Evolutionary conservation across 140 eudicot species (phyloP).

Genomic region (Oenanthe javanica): DNA sequence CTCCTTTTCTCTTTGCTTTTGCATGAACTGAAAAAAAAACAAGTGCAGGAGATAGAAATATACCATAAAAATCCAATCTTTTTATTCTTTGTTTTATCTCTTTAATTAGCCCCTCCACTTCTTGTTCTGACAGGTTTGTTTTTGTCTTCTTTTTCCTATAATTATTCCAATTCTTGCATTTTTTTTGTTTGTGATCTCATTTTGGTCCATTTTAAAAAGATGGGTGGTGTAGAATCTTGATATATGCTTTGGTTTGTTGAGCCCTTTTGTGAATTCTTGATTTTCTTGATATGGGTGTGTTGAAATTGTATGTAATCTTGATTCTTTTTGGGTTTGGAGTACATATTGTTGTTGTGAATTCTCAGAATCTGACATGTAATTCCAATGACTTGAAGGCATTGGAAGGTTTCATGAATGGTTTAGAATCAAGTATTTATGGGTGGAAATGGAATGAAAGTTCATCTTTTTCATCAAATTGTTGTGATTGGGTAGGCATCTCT

Average conservation of each 20-base stretch:
- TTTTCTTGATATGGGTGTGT: constrained; percentile 25
- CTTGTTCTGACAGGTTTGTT: constrained; percentile 1
- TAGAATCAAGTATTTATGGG: constrained; percentile 33
- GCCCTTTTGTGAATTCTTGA: not conserved
- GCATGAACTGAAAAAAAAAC: not conserved
- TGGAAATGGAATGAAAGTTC: constrained; percentile 25
- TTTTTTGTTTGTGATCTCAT: not conserved
- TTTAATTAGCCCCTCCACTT: not conserved
- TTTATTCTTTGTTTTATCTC: not conserved
- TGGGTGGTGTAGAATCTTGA: not conserved
- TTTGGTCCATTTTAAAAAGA: not conserved
- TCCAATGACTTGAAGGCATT: constrained; percentile 40
- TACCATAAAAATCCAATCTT: not conserved
- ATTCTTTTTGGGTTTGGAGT: constrained; percentile 16
- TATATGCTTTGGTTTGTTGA: not conserved
- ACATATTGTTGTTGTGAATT: constrained; percentile 19
- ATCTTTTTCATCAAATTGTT: constrained; percentile 46
- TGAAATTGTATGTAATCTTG: constrained; percentile 15
- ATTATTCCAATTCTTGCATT: not conserved
- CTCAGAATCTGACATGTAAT: constrained; percentile 40
- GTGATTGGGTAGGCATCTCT: constrained; percentile 52
- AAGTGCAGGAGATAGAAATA: not conserved
- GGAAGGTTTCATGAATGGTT: constrained; percentile 28
- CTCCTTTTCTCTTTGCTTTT: not conserved
- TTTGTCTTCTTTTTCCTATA: not conserved